Base-by-base conservation (phyloP, 352 stramenopile genomes). In the Pythium aphanidermatum region DNA sequence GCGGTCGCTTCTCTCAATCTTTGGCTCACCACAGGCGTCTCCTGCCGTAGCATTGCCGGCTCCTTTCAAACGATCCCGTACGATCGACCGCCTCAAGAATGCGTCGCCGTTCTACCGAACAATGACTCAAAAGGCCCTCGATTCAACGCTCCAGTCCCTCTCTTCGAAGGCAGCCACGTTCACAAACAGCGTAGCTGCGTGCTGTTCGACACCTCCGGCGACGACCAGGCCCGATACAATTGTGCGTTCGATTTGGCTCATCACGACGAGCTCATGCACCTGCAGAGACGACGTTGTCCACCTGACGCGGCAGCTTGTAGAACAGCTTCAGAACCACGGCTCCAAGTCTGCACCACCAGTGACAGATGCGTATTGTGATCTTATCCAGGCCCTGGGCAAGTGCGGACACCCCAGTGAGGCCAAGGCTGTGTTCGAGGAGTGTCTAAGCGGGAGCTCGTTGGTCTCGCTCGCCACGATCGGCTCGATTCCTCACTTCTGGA, bases 401-500 rank as follows among this genome's bases (percentile, higher is more conserved):
- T 81, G 70, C 16, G 50, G 58, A 1, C 70, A 78, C 29, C 42
- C 59, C 5, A 62, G 61, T 21, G 70, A 81, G 30, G 58, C 65
- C 20, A 74, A 77, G 37, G 55, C 58, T 9, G 63, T 76, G n/a
- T 78, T 77, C 21, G 60, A 74, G 38, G 68, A 74, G 26, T 81
- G 60, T 17, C 35, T 81, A 8, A 58, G 60, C 10, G 55, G 47
- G 11, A 60, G 54, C 26, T 31, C 49, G 19, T 27, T 74, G 9
- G 13, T 63, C 5, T 63, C 58, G 5, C 51, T 81, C 1, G 60
- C 48, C n/a, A 29, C 40, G 0, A 70, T 74, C 24, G 60, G 57
- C 11, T 46, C 29, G 17, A 36, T 61, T 7, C 33, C 45, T 16
- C 32, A 63, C 34, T 66, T 65, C 25, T 81, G 70, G 70, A 63